Conservation (phyloP, 805 yeast species). For the Metschnikowia shivogae region DNA sequence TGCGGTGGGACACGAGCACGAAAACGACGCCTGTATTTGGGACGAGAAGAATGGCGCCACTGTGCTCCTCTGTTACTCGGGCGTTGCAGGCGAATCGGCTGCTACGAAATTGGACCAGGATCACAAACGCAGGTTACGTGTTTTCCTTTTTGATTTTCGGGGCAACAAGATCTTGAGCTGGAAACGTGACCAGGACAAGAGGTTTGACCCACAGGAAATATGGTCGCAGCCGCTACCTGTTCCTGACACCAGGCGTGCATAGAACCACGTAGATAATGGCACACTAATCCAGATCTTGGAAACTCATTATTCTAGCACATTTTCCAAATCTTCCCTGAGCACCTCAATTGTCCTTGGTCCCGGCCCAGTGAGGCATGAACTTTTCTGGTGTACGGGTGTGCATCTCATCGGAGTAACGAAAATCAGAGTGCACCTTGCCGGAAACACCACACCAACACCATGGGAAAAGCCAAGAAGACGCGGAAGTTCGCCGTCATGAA, state of each 20-base stretch:
- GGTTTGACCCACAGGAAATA: constrained; percentile 15
- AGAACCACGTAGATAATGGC: background rate
- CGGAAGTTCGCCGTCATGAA: constrained; percentile 94
- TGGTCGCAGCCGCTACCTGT: constrained; percentile 8
- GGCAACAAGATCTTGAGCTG: constrained; percentile 29
- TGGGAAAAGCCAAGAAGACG: constrained; percentile 98
- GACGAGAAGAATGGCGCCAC: constrained; percentile 15
- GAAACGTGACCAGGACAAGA: constrained; percentile 27
- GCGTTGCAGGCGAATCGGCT: constrained; percentile 38
- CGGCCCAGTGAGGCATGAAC: background rate
- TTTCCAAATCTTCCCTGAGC: background rate
- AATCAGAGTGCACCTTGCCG: background rate
- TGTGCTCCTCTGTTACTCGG: constrained; percentile 39
- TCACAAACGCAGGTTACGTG: constrained; percentile 31
- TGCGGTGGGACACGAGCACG: constrained; percentile 42
- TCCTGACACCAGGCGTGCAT: background rate
- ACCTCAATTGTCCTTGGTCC: too few relatives aligned
- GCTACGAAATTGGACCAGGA: constrained; percentile 22
- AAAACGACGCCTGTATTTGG: constrained; percentile 39
- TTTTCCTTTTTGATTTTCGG: constrained; percentile 32
- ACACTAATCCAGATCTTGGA: too few relatives aligned
- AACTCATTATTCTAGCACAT: too few relatives aligned
- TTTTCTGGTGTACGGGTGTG: constrained; percentile 16
- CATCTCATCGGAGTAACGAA: background rate
- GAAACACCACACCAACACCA: constrained; percentile 22